Base-by-base conservation (phyloP, 2,329 filamentous ascomycete genomes). In the Paracamarosporium sp. region DNA sequence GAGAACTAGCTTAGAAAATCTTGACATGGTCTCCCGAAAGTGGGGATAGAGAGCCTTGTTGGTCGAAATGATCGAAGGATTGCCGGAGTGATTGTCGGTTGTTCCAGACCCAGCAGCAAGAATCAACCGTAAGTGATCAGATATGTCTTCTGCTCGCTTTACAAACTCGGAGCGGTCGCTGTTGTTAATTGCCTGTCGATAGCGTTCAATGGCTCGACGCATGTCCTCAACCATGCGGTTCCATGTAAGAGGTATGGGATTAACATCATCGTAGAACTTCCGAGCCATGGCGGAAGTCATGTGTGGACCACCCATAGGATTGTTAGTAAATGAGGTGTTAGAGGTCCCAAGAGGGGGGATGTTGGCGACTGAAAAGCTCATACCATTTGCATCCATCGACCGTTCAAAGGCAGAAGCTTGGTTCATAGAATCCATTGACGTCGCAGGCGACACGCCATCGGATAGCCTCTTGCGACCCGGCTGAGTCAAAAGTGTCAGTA, bases 1-100 rank as follows among this genome's bases (percentile, higher is more conserved):
- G 47, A 99, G 89, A 43, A 99, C 95, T 9, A 99, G 84, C 76
- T 99, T 99, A n/a, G 95, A 98, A 76, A 99, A 99, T 69, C 96
- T 93, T 43, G 95, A 98, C 95, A 99, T 99, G 89, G 98, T 98
- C 74, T 98, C 95, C 53, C 95, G 86, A 79, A 99, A 99, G 77
- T 98, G 93, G 24, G 95, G 95, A 72, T 98, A 98, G 15, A 99
- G 82, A 0, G 93, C 91, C 76, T 98, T 98, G 82, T 99, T 99
- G 5, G 92, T 96, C 6, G 93, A 97, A 59, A 99, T 99, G 70
- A 99, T 97, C n/a, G 95, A 98, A 4, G 95, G 95, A 67, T 98
- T 96, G 40, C 95, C 95, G 20, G 95, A 98, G 76, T 99, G 95
- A 72, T 99, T 99, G 78, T 99, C 95, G 0, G 95, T 99, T 1